Percentiles rank a stretch among this genome's conserved stretches.
phyloP scores from a whole-genome alignment of 306 rosid species.

The Vicia faba region DNA sequence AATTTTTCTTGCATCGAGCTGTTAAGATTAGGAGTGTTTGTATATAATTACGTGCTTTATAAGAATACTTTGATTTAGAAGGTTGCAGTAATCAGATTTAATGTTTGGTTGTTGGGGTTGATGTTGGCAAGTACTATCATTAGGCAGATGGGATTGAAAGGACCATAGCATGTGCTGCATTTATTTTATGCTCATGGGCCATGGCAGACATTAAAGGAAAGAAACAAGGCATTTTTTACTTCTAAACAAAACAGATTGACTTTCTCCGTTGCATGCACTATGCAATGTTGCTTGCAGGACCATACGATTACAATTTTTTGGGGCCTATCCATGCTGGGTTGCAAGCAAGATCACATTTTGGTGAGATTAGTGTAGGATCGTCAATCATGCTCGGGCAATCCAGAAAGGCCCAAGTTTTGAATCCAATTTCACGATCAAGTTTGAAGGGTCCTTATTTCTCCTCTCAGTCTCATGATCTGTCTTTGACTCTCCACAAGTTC shows the following conservation, averaged over 20 bases:
- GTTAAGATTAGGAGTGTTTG: background rate
- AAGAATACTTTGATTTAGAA: background rate
- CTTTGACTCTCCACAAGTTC: background rate
- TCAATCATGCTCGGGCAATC: background rate
- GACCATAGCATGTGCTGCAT: background rate
- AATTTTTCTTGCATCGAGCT: background rate
- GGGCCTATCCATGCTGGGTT: background rate
- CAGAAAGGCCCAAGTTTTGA: background rate
- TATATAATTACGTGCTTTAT: background rate
- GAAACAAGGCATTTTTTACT: background rate
- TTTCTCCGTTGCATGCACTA: background rate
- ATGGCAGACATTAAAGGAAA: background rate
- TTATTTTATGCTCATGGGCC: background rate
- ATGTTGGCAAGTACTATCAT: background rate
- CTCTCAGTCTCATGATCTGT: background rate
- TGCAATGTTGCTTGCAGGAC: background rate
- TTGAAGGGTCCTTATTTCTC: background rate
- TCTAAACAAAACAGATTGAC: background rate
- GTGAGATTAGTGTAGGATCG: background rate
- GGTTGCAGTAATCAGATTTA: background rate
- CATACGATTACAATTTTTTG: background rate
- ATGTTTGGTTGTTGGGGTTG: constrained; percentile 5
- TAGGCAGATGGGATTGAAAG: constrained; percentile 11
- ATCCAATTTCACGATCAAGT: background rate
- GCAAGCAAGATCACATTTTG: background rate